A percentile compares a stretch with the other conserved stretches of the same genome.
Conservation (phyloP, 768 basidiomycete species). For the Mycena kentingensis region DNA sequence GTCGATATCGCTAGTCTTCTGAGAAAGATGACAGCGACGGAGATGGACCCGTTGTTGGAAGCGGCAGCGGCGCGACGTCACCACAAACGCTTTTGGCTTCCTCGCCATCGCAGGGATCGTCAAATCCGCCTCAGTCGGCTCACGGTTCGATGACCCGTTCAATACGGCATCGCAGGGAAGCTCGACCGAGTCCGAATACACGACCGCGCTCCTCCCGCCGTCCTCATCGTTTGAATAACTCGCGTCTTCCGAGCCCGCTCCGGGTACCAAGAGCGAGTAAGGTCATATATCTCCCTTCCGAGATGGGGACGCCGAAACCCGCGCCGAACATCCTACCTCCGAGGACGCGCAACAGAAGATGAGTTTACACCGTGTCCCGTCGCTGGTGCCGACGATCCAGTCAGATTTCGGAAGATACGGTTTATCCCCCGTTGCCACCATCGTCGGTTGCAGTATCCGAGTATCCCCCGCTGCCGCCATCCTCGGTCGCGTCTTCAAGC, state of each 20-base stretch:
- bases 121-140: constrained; percentile 37
- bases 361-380: constrained; percentile 18
- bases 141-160: constrained; percentile 39
- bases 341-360: constrained; percentile 28
- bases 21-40: constrained; percentile 12
- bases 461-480: constrained; percentile 26
- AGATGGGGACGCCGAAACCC: constrained; percentile 42
- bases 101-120: constrained; percentile 27
- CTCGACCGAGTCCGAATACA: constrained; percentile 39
- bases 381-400: constrained; percentile 16
- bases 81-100: constrained; percentile 30
- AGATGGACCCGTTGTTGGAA: constrained; percentile 16
- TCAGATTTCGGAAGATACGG: constrained; percentile 28
- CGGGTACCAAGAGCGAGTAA: constrained; percentile 41
- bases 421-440: constrained; percentile 39
- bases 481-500: constrained; percentile 29
- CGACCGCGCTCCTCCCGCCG: constrained; percentile 40
- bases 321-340: constrained; percentile 36
- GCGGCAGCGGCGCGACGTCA: constrained; percentile 25
- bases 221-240: constrained; percentile 58
- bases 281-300: constrained; percentile 46
- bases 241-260: constrained; percentile 60
- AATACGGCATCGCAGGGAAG: constrained; percentile 51
- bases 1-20: background rate
- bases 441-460: constrained; percentile 28